Evolutionary conservation across 139 green algal genomes (phyloP), one percentile per base, ranked within the genome.

Genomic region (Medakamo hakoo): DNA sequence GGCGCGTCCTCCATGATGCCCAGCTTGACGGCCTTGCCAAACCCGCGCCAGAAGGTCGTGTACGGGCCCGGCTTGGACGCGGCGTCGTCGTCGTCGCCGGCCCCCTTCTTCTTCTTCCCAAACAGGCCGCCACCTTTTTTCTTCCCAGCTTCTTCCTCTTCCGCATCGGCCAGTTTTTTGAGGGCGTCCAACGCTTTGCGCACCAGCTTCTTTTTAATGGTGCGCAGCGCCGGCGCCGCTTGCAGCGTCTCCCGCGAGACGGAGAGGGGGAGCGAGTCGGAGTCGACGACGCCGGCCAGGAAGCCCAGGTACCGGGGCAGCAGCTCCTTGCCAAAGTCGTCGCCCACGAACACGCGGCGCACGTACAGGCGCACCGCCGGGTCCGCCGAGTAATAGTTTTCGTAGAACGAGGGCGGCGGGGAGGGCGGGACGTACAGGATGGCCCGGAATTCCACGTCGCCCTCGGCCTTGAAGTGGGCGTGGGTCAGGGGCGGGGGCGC

Each of bases 161-260:
- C 68, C 62, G 91, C 86, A 26, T 95, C 92, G 0, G 89, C 79
- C 67, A 97, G 73, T 74, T 92, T 89, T 60, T 83, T 82, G 70
- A 99, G 86, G 73, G 94, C 83, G 72, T 97, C 92, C 63, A 98
- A 77, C 3, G 84, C 79, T 70, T 87, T 82, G 55, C 85, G 74
- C 30, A 98, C 86, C 60, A 99, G 69, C 82, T 98, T 98, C 87
- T 98, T 98, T 74, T 91, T 93, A 74, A 99, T 98, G 4, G 88
- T 94, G 78, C 96, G 96, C n/a, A 99, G 82, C 14, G 70, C 77
- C 58, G 67, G 28, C 40, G 5, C 0, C 27, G 55, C 55, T 59
- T 99, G 93, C 69, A 99, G 82, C 77, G 87, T 93, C 82, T 99
- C 93, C 49, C 93, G 80, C 0, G 76, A 86, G 52, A 95, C 84